Conservation (phyloP, 2,329 filamentous ascomycete species). For the Chaetomium globosum region DNA sequence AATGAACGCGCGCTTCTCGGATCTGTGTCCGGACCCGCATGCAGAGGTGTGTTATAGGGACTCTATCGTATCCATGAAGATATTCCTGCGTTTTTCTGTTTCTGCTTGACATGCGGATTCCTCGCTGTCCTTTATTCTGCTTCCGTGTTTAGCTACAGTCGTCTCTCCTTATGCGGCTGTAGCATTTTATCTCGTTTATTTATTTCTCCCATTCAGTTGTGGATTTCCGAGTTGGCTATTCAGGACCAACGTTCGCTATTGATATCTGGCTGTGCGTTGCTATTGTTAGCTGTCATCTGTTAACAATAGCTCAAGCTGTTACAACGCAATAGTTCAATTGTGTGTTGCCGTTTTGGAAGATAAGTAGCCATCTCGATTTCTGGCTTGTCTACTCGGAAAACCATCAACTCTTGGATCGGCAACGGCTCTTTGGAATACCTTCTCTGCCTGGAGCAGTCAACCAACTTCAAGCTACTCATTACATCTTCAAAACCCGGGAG, state of each 20-base stretch:
- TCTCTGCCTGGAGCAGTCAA: conserved; percentile 14
- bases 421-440: background rate
- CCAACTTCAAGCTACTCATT: background rate
- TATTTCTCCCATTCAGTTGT: background rate
- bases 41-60: conserved; percentile 6
- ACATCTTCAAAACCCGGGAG: background rate
- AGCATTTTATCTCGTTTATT: background rate
- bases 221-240: background rate
- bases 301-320: conserved; percentile 2
- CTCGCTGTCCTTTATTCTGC: background rate
- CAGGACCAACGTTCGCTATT: background rate
- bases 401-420: conserved; percentile 1
- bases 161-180: conserved; percentile 20
- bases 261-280: background rate
- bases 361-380: background rate
- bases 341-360: background rate
- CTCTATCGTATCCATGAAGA: background rate
- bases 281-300: conserved; percentile 15
- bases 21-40: background rate
- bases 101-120: conserved; percentile 1
- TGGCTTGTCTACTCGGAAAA: background rate
- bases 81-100: background rate
- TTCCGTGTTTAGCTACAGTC: background rate
- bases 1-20: background rate
- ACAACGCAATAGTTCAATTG: conserved; percentile 1